Evolutionary conservation across 2,329 filamentous ascomycete genomes (phyloP).

Genomic region (Leptodontidium sp.): DNA sequence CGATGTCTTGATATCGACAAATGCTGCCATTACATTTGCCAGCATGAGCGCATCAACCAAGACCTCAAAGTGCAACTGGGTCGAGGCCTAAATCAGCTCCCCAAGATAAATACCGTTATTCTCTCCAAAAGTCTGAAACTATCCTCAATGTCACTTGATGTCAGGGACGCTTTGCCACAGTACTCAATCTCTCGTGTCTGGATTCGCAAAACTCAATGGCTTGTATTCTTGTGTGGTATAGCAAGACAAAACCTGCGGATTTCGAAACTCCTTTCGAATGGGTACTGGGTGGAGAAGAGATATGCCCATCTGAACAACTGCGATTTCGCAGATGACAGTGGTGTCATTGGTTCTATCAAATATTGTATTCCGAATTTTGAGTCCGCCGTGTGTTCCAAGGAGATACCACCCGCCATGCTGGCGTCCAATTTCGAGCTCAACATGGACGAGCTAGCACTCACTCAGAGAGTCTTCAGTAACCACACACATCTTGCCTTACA

Average conservation of each 20-base stretch:
- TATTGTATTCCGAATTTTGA: neutral
- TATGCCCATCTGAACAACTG: neutral
- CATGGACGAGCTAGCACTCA: neutral
- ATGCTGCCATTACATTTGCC: neutral
- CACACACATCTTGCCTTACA: neutral
- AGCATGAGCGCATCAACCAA: slow-evolving; percentile 5
- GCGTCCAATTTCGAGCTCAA: neutral
- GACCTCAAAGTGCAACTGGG: neutral
- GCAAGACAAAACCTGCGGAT: neutral
- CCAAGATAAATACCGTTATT: neutral
- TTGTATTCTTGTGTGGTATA: slow-evolving; percentile 1
- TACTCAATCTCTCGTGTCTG: slow-evolving; percentile 1
- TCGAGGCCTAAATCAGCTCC: neutral
- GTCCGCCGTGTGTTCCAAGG: neutral
- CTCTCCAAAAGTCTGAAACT: slow-evolving; percentile 2
- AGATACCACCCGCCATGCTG: neutral
- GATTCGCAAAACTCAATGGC: slow-evolving; percentile 1
- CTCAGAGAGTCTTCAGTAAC: neutral
- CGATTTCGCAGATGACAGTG: neutral
- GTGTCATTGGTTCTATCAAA: neutral
- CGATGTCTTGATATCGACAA: neutral
- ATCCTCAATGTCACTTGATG: neutral
- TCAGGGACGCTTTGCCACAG: neutral
- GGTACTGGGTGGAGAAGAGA: neutral
- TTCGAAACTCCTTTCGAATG: neutral